Evolutionary conservation across 352 stramenopile genomes (phyloP), one percentile per base, ranked within the genome.

Genomic region (Globisporangium spiculum): DNA sequence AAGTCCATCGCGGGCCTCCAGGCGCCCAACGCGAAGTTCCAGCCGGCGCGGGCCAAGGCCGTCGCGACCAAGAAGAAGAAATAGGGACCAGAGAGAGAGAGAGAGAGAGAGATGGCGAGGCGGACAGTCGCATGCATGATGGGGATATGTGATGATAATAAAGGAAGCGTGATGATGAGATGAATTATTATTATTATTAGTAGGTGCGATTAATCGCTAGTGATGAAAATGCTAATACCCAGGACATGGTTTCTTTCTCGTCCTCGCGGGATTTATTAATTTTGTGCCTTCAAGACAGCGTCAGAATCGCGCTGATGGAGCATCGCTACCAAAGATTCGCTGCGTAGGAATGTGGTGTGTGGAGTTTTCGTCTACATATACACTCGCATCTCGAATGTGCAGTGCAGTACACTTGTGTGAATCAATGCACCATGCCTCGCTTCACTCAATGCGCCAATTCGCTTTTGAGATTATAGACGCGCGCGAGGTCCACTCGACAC

Each of bases 1-100:
- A 87, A 88, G 61, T 82, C 62, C 46, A 69, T 91, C 12, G 83
- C 81, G 0, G 71, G 68, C 16, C 63, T 91, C 44, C 81, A 91
- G 53, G 60, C 68, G 0, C 63, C 73, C n/a, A 75, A 75, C 16
- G 20, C 60, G 0, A 82, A 82, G 55, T 56, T 60, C 27, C 56
- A 69, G 20, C 14, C 52, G 20, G 20, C 26, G 8, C 14, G 53
- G 14, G 53, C 53, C 12, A 64, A 64, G 30, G 4, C 67, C 5
- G 56, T 66, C 38, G 58, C 32, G 4, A 36, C 50, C 8, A 85
- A 81, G 67, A 89, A 84, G 68, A 85, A 81, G 63, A 82, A 81
- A 34, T 70, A 77, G 55, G 24, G 50, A 56, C 6, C 3, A 14
- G 27, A 5, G 27, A 32, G 27, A 32, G 27, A 32, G 27, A 32